phyloP scores from a whole-genome alignment of 2,329 filamentous ascomycete genomes.

The Colletotrichum brevisporum region DNA sequence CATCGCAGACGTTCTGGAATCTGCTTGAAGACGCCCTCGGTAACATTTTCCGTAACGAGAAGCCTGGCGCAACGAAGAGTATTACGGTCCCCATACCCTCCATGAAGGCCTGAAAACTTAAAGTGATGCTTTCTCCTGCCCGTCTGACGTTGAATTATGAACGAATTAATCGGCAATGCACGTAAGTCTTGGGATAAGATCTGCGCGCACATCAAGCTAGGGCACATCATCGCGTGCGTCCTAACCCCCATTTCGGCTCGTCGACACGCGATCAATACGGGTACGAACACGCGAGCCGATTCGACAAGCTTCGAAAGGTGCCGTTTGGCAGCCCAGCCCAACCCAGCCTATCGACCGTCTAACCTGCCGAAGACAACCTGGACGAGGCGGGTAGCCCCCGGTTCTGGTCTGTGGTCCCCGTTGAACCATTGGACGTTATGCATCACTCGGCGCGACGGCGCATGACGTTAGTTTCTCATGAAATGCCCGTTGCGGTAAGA shows the following conservation, averaged over 20 bases:
- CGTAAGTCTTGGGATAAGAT: slow-evolving; percentile 17
- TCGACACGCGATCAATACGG: slow-evolving; percentile 25
- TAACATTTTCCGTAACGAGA: slow-evolving; percentile 1
- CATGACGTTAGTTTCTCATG: slow-evolving; percentile 40
- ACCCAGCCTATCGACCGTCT: slow-evolving; percentile 12
- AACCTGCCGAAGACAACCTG: slow-evolving; percentile 6
- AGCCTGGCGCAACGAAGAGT: not conserved
- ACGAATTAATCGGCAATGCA: slow-evolving; percentile 27
- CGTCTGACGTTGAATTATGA: slow-evolving; percentile 23
- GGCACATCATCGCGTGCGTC: not conserved
- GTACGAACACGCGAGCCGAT: slow-evolving; percentile 27
- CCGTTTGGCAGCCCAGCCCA: slow-evolving; percentile 13
- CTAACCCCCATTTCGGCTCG: not conserved
- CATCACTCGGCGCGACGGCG: slow-evolving; percentile 21
- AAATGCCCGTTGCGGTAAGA: slow-evolving; percentile 38
- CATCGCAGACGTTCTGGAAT: slow-evolving; percentile 9
- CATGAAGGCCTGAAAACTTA: slow-evolving; percentile 7
- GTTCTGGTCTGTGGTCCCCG: not conserved
- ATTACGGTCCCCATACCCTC: not conserved
- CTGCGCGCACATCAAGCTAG: not conserved
- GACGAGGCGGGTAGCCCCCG: slow-evolving; percentile 11
- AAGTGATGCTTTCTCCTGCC: not conserved
- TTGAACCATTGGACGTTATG: slow-evolving; percentile 18
- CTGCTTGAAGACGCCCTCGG: slow-evolving; percentile 12
- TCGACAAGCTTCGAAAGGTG: slow-evolving; percentile 5